Percentiles rank a stretch among this genome's conserved stretches.
Conservation (phyloP, 176 grass and related monocot species). For the Panicum miliaceum region DNA sequence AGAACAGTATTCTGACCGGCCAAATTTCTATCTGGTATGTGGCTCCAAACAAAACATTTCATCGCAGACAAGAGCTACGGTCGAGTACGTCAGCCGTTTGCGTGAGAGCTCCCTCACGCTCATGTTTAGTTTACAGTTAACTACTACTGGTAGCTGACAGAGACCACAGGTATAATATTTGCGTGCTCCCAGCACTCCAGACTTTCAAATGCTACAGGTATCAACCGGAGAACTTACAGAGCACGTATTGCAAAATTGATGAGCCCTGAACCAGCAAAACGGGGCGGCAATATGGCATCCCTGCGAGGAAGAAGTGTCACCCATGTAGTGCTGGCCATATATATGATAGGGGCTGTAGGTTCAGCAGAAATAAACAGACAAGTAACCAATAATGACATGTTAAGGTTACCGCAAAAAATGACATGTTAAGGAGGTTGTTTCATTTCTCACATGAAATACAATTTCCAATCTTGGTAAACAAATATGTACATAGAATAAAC, state of each 20-base stretch:
- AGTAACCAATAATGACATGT: not conserved
- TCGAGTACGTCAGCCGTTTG: conserved; percentile 6
- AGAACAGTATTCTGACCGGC: not conserved
- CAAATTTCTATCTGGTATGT: not conserved
- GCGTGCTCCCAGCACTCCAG: not conserved
- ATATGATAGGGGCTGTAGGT: not conserved
- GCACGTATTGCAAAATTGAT: conserved; percentile 2
- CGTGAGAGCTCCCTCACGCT: not conserved
- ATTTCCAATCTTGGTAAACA: not conserved
- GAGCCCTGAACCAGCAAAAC: conserved; percentile 17
- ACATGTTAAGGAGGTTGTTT: not conserved
- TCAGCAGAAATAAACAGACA: not conserved
- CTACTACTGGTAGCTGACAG: not conserved
- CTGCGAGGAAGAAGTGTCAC: conserved; percentile 14
- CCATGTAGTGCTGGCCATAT: not conserved
- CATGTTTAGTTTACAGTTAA: conserved; percentile 17
- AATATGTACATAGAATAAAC: conserved; percentile 27
- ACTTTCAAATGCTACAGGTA: conserved; percentile 2
- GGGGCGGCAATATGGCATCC: conserved; percentile 12
- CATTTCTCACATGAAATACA: conserved; percentile 18
- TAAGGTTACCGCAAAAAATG: too few species aligned
- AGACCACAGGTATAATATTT: not conserved
- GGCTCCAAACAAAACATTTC: not conserved
- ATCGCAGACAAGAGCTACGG: not conserved
- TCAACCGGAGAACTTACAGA: conserved; percentile 23